Evolutionary conservation across 2,329 filamentous ascomycete species (phyloP).

Genomic region (Pseudopithomyces maydicus): DNA sequence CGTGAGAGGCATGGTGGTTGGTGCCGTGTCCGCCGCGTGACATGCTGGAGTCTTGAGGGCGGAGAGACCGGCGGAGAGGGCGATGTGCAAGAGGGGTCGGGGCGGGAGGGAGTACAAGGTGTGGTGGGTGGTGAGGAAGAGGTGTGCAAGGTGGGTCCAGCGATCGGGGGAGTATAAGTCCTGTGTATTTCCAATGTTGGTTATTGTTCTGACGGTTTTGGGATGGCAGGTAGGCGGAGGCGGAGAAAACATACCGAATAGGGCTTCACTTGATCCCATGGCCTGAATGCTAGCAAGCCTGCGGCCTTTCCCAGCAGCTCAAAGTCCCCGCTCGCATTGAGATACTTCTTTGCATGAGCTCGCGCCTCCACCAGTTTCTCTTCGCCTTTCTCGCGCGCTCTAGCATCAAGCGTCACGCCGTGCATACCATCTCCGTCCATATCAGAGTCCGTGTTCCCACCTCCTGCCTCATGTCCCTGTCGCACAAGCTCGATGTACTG

Average conservation of each 20-base stretch:
- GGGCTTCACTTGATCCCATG: slow-evolving; percentile 63
- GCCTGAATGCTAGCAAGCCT: slow-evolving; percentile 77
- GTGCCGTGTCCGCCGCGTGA: slow-evolving; percentile 69
- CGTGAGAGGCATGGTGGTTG: slow-evolving; percentile 57
- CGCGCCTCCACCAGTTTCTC: slow-evolving; percentile 76
- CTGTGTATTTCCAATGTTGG: slow-evolving; percentile 47
- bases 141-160: slow-evolving; percentile 75
- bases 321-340: slow-evolving; percentile 71
- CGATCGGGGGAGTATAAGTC: slow-evolving; percentile 74
- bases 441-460: slow-evolving; percentile 28
- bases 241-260: slow-evolving; percentile 58
- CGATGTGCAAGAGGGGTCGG: slow-evolving; percentile 85
- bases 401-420: slow-evolving; percentile 65
- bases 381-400: slow-evolving; percentile 31
- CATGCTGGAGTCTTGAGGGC: slow-evolving; percentile 95
- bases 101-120: slow-evolving; percentile 80
- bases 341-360: slow-evolving; percentile 78
- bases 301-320: slow-evolving; percentile 75
- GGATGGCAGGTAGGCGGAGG: slow-evolving; percentile 1
- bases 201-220: slow-evolving; percentile 5
- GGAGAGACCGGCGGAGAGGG: slow-evolving; percentile 86
- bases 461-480: slow-evolving; percentile 50
- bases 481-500: slow-evolving; percentile 93
- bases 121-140: slow-evolving; percentile 88
- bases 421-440: slow-evolving; percentile 53